Evolutionary conservation across 495 filamentous ascomycete species (phyloP), one percentile per base, ranked within the genome.

Genomic region (Rostrohypoxylon terebratum): DNA sequence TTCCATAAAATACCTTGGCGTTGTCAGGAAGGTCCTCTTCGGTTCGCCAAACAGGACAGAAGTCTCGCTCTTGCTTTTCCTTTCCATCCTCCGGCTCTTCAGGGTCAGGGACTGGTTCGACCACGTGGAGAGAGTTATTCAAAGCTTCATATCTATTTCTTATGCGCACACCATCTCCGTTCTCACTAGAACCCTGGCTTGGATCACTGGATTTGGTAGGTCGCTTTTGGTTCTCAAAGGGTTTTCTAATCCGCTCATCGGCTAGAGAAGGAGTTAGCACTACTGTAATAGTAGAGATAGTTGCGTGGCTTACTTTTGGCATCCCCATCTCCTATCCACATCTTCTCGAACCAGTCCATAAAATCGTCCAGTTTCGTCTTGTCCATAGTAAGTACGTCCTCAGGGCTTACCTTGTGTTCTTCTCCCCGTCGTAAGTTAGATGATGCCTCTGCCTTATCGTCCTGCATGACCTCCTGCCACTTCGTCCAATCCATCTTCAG

Each of bases 301-400:
- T 21, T 16, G 9, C 21, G 4, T 16, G 25, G 63, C 75, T 60
- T 77, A 87, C 85, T 80, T 69, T 80, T 82, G 5, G 78, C 75
- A 18, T 82, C 77, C 11, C 75, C 73, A 16, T 86, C 80, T 60
- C 88, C 84, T 51, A 91, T 75, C 87, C 90, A 96, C 31, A 83
- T 93, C 71, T 87, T 86, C 76, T 95, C 90, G 74, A 93, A 97
- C 92, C 93, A 98, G 77, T 94, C 89, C 84, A 99, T 83, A 66
- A 97, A 97, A 55, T 91, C 87, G 69, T 96, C 91, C 59, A 98
- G 77, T 66, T 96, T 87, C 9, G 82, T 76, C 16, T 85, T 83
- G 1, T 81, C 85, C 91, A 98, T 91, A 2, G 78, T 75, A 66
- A 94, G 87, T 1, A 93, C 84, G 57, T 96, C 91, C 1, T 83